Evolutionary conservation across 2,329 filamentous ascomycete genomes (phyloP).

Genomic region (Neophaeococcomyces aloes): DNA sequence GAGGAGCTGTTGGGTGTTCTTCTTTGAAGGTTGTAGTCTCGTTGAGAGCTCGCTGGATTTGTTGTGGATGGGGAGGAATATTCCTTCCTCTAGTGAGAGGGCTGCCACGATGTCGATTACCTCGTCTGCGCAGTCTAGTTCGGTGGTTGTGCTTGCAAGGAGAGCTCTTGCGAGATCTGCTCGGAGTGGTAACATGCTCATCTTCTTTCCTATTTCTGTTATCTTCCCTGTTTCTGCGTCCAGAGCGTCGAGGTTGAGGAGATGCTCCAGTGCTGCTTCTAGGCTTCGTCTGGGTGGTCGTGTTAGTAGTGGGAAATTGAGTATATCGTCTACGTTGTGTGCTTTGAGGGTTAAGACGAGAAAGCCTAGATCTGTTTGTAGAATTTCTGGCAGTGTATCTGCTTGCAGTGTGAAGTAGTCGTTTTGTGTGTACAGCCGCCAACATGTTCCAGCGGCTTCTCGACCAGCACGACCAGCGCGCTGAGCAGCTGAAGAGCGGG

Average conservation of each 20-base stretch:
- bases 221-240: conserved; percentile 57
- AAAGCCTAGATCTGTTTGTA: conserved; percentile 77
- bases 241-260: conserved; percentile 69
- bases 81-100: conserved; percentile 50
- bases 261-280: conserved; percentile 68
- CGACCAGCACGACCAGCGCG: conserved; percentile 83
- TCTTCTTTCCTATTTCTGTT: conserved; percentile 60
- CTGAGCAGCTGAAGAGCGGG: conserved; percentile 85
- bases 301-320: conserved; percentile 77
- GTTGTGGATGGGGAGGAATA: conserved; percentile 51
- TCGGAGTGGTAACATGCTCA: conserved; percentile 74
- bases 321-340: conserved; percentile 69
- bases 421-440: conserved; percentile 72
- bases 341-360: conserved; percentile 90
- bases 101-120: conserved; percentile 72
- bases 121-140: conserved; percentile 64
- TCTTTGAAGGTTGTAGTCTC: neutral
- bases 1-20: neutral
- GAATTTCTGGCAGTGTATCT: conserved; percentile 74
- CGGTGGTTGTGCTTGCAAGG: conserved; percentile 61
- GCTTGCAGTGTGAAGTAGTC: conserved; percentile 61
- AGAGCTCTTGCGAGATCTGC: conserved; percentile 73
- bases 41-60: conserved; percentile 24
- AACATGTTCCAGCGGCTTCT: conserved; percentile 85
- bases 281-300: conserved; percentile 66